A percentile compares a stretch with the other conserved stretches of the same genome.
phyloP scores from a whole-genome alignment of 1,284 basidiomycete species.

The Mycena citricolor region DNA sequence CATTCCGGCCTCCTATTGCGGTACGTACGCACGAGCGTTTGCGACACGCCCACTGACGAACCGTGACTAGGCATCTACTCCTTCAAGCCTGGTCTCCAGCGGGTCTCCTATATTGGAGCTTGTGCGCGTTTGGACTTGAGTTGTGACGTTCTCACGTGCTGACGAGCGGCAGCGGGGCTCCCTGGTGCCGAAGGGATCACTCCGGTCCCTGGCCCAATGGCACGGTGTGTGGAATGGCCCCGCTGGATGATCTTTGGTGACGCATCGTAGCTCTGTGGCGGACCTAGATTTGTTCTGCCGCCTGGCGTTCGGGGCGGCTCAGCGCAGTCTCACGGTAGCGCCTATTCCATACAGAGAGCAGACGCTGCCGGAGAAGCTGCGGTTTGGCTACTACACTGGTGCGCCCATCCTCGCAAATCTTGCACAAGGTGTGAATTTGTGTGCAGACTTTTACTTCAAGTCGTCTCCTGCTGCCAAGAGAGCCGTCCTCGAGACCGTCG shows the following conservation, averaged over 20 bases:
- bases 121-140: conserved; percentile 29
- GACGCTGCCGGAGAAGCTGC: conserved; percentile 52
- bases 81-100: conserved; percentile 66
- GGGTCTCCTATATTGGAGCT: conserved; percentile 52
- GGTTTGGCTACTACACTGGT: conserved; percentile 68
- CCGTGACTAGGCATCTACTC: conserved; percentile 56
- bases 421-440: neutral
- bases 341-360: conserved; percentile 65
- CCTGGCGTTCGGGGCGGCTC: conserved; percentile 50
- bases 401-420: neutral
- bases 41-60: too few species aligned
- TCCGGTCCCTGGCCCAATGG: conserved; percentile 18
- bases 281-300: conserved; percentile 22
- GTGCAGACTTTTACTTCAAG: conserved; percentile 67
- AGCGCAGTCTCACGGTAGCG: conserved; percentile 42
- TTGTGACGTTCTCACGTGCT: neutral
- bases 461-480: conserved; percentile 78
- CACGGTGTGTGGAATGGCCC: conserved; percentile 10
- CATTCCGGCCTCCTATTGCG: conserved; percentile 81
- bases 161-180: conserved; percentile 5
- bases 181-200: conserved; percentile 20
- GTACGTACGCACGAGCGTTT: too few species aligned
- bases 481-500: conserved; percentile 74
- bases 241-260: too few species aligned
- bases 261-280: conserved; percentile 12